Conservation (phyloP, 1,284 basidiomycete species). For the Ustanciosporium gigantosporum region DNA sequence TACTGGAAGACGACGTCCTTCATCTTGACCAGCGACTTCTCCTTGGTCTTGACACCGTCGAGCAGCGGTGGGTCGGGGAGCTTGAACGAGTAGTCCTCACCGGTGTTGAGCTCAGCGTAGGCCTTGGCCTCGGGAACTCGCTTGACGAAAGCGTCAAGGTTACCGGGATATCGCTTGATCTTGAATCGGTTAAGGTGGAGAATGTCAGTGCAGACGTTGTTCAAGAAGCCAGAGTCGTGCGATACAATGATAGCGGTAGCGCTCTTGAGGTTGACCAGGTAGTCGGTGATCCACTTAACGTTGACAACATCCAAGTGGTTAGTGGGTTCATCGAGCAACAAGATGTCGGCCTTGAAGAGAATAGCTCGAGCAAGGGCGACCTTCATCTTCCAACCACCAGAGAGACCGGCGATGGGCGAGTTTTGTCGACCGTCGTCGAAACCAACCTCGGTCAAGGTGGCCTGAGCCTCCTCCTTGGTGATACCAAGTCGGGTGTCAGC, state of each 20-base stretch:
- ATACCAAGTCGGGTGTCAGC: conserved; percentile 57
- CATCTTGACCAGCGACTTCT: conserved; percentile 62
- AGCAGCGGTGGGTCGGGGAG: conserved; percentile 61
- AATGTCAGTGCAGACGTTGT: conserved; percentile 61
- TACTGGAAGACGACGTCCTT: conserved; percentile 60
- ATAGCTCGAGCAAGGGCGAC: conserved; percentile 61
- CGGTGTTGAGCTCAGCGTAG: conserved; percentile 60
- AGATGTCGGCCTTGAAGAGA: conserved; percentile 61
- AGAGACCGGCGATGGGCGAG: conserved; percentile 59
- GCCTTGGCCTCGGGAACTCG: conserved; percentile 59
- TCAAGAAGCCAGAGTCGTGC: conserved; percentile 61
- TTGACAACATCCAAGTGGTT: conserved; percentile 62
- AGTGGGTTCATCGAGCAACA: conserved; percentile 61
- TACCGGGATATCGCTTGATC: conserved; percentile 61
- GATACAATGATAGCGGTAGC: conserved; percentile 61
- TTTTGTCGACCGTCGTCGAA: conserved; percentile 59
- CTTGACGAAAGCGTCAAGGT: conserved; percentile 60
- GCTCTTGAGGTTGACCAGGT: conserved; percentile 47
- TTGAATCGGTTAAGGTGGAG: conserved; percentile 62
- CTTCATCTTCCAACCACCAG: conserved; percentile 62
- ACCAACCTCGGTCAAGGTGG: conserved; percentile 59
- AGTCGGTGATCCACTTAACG: conserved; percentile 61
- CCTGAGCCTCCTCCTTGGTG: conserved; percentile 46
- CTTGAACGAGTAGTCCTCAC: conserved; percentile 61
- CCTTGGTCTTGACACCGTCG: conserved; percentile 62